Percentiles rank a stretch among this genome's conserved stretches.
Evolutionary conservation across 2,329 filamentous ascomycete genomes (phyloP).

Genomic region (Acarospora socialis): DNA sequence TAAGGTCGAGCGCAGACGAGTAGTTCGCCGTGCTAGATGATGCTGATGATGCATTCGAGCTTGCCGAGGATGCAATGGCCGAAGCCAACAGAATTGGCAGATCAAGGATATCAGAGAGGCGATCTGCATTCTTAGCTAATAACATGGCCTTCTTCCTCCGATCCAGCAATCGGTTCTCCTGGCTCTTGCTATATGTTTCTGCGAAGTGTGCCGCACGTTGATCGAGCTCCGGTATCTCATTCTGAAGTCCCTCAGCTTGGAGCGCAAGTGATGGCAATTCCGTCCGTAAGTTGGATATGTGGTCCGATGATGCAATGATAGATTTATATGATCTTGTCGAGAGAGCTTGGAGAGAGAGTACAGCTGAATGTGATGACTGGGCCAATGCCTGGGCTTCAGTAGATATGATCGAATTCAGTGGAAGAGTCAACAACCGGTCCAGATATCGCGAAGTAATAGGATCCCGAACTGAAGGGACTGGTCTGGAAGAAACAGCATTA

Average conservation of each 20-base stretch:
- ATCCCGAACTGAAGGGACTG: slow-evolving; percentile 22
- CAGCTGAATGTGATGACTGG: slow-evolving; percentile 64
- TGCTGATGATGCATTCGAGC: slow-evolving; percentile 25
- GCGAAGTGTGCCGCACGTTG: slow-evolving; percentile 67
- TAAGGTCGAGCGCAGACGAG: slow-evolving; percentile 75
- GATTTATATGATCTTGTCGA: slow-evolving; percentile 80
- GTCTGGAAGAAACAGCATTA: slow-evolving; percentile 26
- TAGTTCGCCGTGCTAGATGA: slow-evolving; percentile 52
- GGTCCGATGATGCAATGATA: slow-evolving; percentile 66
- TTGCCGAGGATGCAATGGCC: slow-evolving; percentile 36
- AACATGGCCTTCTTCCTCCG: slow-evolving; percentile 66
- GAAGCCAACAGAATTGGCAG: slow-evolving; percentile 74
- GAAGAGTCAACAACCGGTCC: slow-evolving; percentile 59
- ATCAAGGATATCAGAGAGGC: slow-evolving; percentile 80
- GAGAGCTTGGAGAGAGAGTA: slow-evolving; percentile 71
- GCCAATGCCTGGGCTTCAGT: slow-evolving; percentile 68
- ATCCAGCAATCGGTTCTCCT: slow-evolving; percentile 54
- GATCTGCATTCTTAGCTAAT: slow-evolving; percentile 72
- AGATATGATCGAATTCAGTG: slow-evolving; percentile 55
- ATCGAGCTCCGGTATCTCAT: slow-evolving; percentile 66
- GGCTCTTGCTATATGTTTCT: slow-evolving; percentile 62
- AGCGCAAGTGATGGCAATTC: slow-evolving; percentile 56
- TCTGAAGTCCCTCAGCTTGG: slow-evolving; percentile 51
- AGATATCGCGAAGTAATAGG: slow-evolving; percentile 54
- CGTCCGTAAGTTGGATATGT: slow-evolving; percentile 58